Conservation (phyloP, 2,329 filamentous ascomycete species). For the Penicillium vulpinum region DNA sequence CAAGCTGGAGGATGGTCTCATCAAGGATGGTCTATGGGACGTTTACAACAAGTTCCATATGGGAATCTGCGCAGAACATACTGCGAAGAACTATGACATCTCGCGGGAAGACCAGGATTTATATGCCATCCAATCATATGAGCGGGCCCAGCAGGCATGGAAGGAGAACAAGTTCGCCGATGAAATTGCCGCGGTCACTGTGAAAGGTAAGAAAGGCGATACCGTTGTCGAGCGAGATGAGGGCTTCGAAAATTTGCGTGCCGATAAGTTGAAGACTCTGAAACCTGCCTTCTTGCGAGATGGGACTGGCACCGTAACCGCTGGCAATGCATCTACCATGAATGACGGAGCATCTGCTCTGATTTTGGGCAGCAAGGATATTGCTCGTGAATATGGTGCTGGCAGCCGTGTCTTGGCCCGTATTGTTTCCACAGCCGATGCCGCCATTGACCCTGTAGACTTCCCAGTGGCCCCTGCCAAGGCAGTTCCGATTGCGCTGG, state of each 20-base stretch:
- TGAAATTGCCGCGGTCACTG: constrained; percentile 84
- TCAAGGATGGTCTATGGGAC: constrained; percentile 93
- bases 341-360: constrained; percentile 93
- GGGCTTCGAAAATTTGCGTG: constrained; percentile 81
- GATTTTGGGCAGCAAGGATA: constrained; percentile 75
- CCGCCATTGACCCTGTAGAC: constrained; percentile 85
- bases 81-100: constrained; percentile 81
- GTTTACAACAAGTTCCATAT: constrained; percentile 97
- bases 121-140: constrained; percentile 86
- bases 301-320: constrained; percentile 86
- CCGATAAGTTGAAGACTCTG: constrained; percentile 79
- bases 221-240: constrained; percentile 79
- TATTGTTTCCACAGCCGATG: constrained; percentile 84
- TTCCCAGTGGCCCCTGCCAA: constrained; percentile 92
- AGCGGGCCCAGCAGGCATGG: constrained; percentile 89
- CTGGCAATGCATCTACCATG: constrained; percentile 89
- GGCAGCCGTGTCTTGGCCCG: constrained; percentile 81
- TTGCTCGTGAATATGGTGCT: constrained; percentile 76
- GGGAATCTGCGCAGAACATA: constrained; percentile 95
- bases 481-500: constrained; percentile 84
- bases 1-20: constrained; percentile 84
- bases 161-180: constrained; percentile 78
- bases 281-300: constrained; percentile 90
- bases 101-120: constrained; percentile 84
- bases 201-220: constrained; percentile 81